Conservation (phyloP, 1,284 basidiomycete genomes). For the Cryptococcus sp. region DNA sequence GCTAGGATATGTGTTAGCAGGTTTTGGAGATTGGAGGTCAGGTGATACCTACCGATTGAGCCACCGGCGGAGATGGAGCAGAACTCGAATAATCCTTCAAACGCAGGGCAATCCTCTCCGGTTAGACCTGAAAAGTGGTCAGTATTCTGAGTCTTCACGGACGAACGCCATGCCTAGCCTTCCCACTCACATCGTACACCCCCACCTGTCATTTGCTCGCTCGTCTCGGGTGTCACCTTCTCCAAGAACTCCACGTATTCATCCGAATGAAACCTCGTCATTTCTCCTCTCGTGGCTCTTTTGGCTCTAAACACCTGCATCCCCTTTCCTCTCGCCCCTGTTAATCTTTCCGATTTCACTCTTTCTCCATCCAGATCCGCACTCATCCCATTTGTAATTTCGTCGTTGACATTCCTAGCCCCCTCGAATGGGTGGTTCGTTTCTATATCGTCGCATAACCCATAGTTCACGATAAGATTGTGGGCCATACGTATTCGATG, state of each 20-base stretch:
- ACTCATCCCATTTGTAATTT: slow-evolving; percentile 2
- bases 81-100: slow-evolving; percentile 95
- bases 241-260: slow-evolving; percentile 92
- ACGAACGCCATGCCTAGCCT: neutral
- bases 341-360: slow-evolving; percentile 27
- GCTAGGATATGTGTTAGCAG: slow-evolving; percentile 49
- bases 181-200: slow-evolving; percentile 70
- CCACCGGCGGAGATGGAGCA: slow-evolving; percentile 96
- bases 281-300: slow-evolving; percentile 71
- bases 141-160: neutral
- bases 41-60: slow-evolving; percentile 56
- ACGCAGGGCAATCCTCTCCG: slow-evolving; percentile 94
- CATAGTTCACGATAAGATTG: slow-evolving; percentile 84
- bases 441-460: slow-evolving; percentile 53
- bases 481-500: slow-evolving; percentile 90
- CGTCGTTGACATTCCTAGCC: slow-evolving; percentile 23
- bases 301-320: slow-evolving; percentile 85
- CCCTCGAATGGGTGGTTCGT: slow-evolving; percentile 11
- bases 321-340: slow-evolving; percentile 45
- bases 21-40: neutral
- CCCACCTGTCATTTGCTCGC: slow-evolving; percentile 73
- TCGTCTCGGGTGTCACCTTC: slow-evolving; percentile 82
- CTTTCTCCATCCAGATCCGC: slow-evolving; percentile 17
- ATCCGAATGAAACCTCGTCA: slow-evolving; percentile 95
- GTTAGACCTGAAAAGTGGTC: slow-evolving; percentile 61